A percentile compares a stretch with the other conserved stretches of the same genome.
Conservation (phyloP, 2,329 filamentous ascomycete genomes). For the Ophiognomonia clavigignenti-juglandacearum region DNA sequence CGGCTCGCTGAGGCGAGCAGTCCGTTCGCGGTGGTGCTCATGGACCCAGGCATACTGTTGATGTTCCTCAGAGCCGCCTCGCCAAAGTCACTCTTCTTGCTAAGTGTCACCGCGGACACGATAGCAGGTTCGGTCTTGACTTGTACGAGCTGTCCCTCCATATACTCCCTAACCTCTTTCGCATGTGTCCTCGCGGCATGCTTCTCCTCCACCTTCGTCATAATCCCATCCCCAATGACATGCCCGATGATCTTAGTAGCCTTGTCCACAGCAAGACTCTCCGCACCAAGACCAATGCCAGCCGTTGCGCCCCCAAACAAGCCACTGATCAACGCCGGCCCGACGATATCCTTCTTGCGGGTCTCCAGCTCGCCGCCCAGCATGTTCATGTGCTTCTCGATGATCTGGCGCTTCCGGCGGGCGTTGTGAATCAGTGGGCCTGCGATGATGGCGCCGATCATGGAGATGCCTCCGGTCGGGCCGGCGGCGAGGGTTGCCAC, state of each 20-base stretch:
- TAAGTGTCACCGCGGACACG: background rate
- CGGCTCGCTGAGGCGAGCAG: conserved; percentile 4
- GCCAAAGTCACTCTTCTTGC: background rate
- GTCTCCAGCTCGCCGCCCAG: background rate
- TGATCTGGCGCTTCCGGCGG: conserved; percentile 36
- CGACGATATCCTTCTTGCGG: conserved; percentile 1
- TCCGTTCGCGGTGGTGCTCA: background rate
- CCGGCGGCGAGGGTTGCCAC: conserved; percentile 34
- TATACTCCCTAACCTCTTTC: background rate
- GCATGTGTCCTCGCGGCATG: background rate
- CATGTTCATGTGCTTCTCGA: conserved; percentile 29
- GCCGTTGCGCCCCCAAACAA: background rate
- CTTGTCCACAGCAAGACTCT: conserved; percentile 1
- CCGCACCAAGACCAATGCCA: background rate
- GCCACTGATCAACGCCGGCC: background rate
- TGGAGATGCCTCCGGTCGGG: conserved; percentile 33
- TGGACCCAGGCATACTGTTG: conserved; percentile 1
- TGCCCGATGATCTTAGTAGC: background rate
- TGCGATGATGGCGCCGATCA: conserved; percentile 32
- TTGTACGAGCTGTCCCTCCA: background rate
- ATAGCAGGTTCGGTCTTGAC: background rate
- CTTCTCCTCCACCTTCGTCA: conserved; percentile 3
- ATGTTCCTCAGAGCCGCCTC: background rate
- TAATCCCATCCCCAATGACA: background rate
- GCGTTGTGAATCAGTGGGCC: conserved; percentile 37